A percentile compares a stretch with the other conserved stretches of the same genome.
phyloP scores from a whole-genome alignment of 116 monocot species.

The Phalaenopsis hybrid region DNA sequence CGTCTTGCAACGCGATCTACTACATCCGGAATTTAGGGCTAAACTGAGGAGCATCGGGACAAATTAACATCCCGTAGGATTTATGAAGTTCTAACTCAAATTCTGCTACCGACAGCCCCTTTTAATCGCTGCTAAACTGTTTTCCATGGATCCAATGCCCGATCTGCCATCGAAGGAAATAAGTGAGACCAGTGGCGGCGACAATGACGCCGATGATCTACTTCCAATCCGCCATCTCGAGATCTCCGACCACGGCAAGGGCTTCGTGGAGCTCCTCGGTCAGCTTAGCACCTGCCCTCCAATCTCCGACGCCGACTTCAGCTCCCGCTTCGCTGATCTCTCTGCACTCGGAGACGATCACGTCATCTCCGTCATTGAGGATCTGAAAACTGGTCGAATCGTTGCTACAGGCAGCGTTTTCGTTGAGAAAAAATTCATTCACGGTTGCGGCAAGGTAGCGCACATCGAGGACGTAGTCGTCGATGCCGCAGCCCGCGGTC shows the following conservation, averaged over 20 bases:
- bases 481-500: constrained; percentile 39
- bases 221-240: constrained; percentile 57
- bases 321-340: constrained; percentile 51
- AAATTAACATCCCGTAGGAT: no score
- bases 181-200: neutral
- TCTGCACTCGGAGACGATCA: constrained; percentile 53
- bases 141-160: neutral
- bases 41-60: no score
- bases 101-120: no score
- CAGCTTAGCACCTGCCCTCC: constrained; percentile 55
- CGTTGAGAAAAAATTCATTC: constrained; percentile 83
- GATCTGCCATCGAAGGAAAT: neutral
- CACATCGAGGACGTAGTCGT: constrained; percentile 98
- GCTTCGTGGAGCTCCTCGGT: constrained; percentile 68
- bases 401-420: constrained; percentile 75
- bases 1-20: no score
- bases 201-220: neutral
- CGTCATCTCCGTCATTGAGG: constrained; percentile 61
- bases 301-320: constrained; percentile 48
- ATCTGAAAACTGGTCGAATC: constrained; percentile 30
- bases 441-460: constrained; percentile 70
- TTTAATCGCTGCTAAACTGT: no score
- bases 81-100: no score
- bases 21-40: no score
- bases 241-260: constrained; percentile 50